These are phyloP conservation scores for Sabuloglossum arenarium DNA, from an alignment of 495 filamentous ascomycete genomes.

Conservation along the genomic window DNA sequence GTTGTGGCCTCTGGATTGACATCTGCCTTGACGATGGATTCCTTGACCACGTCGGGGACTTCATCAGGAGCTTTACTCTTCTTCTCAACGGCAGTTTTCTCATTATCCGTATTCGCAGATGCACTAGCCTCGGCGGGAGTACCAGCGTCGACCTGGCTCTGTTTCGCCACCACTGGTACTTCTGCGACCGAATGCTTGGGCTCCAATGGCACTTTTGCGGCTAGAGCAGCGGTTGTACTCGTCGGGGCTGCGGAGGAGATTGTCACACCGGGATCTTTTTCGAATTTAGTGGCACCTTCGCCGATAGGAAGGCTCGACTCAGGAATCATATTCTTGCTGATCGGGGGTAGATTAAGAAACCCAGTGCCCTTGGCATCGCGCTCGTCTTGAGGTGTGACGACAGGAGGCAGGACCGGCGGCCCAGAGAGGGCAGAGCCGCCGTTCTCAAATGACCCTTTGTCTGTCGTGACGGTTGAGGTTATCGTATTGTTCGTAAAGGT, in stretches of 20 bases:
- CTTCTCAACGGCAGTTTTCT: slow-evolving; percentile 10
- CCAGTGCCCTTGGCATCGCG: slow-evolving; percentile 26
- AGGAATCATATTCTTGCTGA: slow-evolving; percentile 48
- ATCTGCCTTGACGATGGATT: slow-evolving; percentile 44
- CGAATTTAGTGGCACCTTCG: slow-evolving; percentile 11
- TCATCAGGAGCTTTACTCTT: slow-evolving; percentile 27
- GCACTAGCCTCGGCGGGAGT: slow-evolving; percentile 3
- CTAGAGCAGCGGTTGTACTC: slow-evolving; percentile 13
- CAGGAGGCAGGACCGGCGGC: slow-evolving; percentile 22
- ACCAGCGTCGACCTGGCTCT: slow-evolving; percentile 6
- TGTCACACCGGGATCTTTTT: slow-evolving; percentile 28
- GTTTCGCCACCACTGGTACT: slow-evolving; percentile 3
- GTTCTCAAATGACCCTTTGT: slow-evolving; percentile 69
- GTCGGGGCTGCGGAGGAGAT: slow-evolving; percentile 34
- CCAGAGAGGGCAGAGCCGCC: slow-evolving; percentile 34
- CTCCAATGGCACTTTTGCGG: slow-evolving; percentile 10
- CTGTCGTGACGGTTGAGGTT: slow-evolving; percentile 43
- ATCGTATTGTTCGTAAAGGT: slow-evolving; percentile 30
- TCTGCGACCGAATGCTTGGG: slow-evolving; percentile 16
- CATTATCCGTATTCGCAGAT: slow-evolving; percentile 5
- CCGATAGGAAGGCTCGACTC: slow-evolving; percentile 70
- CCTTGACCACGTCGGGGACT: slow-evolving; percentile 53
- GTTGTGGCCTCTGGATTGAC: slow-evolving; percentile 48
- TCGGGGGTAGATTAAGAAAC: slow-evolving; percentile 38
- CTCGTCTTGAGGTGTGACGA: slow-evolving; percentile 23